Base-by-base conservation (phyloP, 2,329 filamentous ascomycete genomes). In the Beauveria australis region DNA sequence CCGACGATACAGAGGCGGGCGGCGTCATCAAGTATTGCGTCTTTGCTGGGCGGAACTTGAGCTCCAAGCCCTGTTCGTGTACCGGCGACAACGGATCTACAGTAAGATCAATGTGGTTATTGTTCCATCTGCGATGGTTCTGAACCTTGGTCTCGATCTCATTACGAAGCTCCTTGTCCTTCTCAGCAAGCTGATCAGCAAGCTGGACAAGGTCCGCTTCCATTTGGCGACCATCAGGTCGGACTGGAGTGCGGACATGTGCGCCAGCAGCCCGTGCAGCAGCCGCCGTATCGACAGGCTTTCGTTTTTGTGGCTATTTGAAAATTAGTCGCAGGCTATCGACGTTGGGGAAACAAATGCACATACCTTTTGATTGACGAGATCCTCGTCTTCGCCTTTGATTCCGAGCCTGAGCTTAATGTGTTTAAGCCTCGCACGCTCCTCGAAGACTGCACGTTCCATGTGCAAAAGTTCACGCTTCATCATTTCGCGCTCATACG, bases 61-160 rank as follows among this genome's bases (percentile, higher is more conserved):
- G 74, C 64, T 87, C 81, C 66, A 79, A 78, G 47, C 76, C 79
- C 66, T 83, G 79, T 62, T 91, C 88, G 68, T 84, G 80, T 48
- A 90, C 85, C 24, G 92, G 92, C 55, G 89, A 91, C 65, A 97
- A 82, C 55, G 93, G 92, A 65, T 88, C 87, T 76, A 88, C 86
- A 63, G 93, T 97, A 71, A 92, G 82, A 76, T 97, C 92, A 68
- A 95, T 84, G 78, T 91, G 92, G 70, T 90, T 89, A 67, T 89
- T 82, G 75, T 97, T 97, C 92, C 93, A 97, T 72, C 89, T 87
- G 67, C 89, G 85, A 75, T 97, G 93, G 74, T 94, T 93, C 68
- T 88, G 83, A 59, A 95, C 86, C 74, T 95, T 93, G 67, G 85
- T 85, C 73, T 95, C 90, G 71, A 97, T 91, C 69, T 95, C 91